These are phyloP conservation scores for Talaromyces sp. DNA, from an alignment of 2,329 filamentous ascomycete genomes.

Conservation along the genomic window DNA sequence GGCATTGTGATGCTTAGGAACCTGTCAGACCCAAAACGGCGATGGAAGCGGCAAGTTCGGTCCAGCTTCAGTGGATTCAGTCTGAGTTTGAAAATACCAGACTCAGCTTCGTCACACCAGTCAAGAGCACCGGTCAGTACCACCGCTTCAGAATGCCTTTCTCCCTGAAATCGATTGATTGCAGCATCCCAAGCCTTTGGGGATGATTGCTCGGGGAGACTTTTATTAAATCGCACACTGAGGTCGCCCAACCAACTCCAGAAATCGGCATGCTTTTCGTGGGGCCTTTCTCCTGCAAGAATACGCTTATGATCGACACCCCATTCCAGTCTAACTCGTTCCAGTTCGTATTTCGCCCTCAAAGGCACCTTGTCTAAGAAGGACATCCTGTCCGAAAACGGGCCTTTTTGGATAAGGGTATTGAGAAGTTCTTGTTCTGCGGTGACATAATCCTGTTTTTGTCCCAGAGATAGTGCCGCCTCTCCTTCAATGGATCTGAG, in stretches of 20 bases:
- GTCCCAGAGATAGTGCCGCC: background rate
- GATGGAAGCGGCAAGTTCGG: constrained; percentile 38
- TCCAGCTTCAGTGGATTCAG: constrained; percentile 39
- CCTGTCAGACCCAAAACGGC: constrained; percentile 42
- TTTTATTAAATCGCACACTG: constrained; percentile 16
- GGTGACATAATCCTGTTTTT: background rate
- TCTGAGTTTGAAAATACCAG: constrained; percentile 32
- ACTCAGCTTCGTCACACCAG: constrained; percentile 28
- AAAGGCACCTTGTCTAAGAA: constrained; percentile 24
- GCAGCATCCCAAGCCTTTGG: constrained; percentile 30
- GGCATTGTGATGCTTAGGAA: constrained; percentile 39
- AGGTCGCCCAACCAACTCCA: constrained; percentile 27
- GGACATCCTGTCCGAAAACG: constrained; percentile 26
- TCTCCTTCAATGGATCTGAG: constrained; percentile 6
- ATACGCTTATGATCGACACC: constrained; percentile 22
- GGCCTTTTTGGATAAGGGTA: constrained; percentile 26
- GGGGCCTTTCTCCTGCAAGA: constrained; percentile 20
- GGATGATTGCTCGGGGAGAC: constrained; percentile 26
- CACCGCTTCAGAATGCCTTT: constrained; percentile 31
- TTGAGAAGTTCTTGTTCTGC: constrained; percentile 18
- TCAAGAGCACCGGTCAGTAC: constrained; percentile 36
- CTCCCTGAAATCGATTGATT: constrained; percentile 23
- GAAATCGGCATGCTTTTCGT: constrained; percentile 24
- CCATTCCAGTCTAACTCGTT: constrained; percentile 28
- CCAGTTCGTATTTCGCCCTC: constrained; percentile 33